Conservation (phyloP, 768 basidiomycete genomes). For the Lenzites betulinus region DNA sequence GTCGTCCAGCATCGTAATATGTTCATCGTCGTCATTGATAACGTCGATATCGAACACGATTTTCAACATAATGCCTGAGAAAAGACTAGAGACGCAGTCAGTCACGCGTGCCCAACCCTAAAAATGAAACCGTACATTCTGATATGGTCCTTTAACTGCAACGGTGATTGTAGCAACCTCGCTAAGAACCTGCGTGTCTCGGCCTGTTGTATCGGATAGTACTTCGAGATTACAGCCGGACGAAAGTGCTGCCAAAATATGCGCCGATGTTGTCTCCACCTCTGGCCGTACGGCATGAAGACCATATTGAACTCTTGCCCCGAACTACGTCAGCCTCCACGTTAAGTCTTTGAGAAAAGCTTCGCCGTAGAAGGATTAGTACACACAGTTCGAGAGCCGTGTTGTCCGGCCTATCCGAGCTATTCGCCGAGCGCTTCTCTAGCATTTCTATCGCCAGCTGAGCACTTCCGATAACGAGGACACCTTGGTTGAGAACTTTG, state of each 20-base stretch:
- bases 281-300: conserved; percentile 22
- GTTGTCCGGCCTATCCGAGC: conserved; percentile 27
- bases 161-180: not conserved
- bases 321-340: not conserved
- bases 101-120: too few species aligned
- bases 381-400: conserved; percentile 1
- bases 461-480: conserved; percentile 29
- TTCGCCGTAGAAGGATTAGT: too few species aligned
- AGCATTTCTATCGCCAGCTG: conserved; percentile 30
- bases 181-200: not conserved
- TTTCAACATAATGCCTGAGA: conserved; percentile 19
- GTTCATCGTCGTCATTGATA: conserved; percentile 5
- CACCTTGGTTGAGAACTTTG: not conserved
- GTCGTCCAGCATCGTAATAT: not conserved
- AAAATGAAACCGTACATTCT: not conserved
- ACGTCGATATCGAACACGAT: conserved; percentile 19
- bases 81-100: not conserved
- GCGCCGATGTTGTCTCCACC: conserved; percentile 24
- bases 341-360: too few species aligned
- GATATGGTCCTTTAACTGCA: not conserved
- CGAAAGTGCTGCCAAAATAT: conserved; percentile 22
- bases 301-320: conserved; percentile 15
- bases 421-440: conserved; percentile 30
- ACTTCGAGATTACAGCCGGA: not conserved
- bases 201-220: not conserved